Base-by-base conservation (phyloP, 495 filamentous ascomycete genomes). In the Penicillium lividum region DNA sequence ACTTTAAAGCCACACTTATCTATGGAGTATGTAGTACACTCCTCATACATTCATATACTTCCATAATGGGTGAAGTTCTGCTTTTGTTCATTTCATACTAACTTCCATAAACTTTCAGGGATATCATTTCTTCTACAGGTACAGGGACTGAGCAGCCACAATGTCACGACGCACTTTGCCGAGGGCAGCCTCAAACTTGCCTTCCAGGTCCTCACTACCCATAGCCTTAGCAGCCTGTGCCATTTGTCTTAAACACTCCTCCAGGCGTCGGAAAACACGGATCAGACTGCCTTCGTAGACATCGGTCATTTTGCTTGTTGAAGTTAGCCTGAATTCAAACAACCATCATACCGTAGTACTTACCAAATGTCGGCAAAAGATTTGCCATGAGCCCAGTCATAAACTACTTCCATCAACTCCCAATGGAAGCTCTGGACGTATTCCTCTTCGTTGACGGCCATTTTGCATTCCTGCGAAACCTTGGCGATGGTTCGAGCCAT, bases 281-380 rank as follows among this genome's bases (percentile, higher is more conserved):
- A 98, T 98, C 61, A 98, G 79, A 56, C 88, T 96, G 46, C 94
- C 94, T 71, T 98, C 94, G 72, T 97, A 98, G 38, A 93, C 90
- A 69, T 97, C 93, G 30, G 94, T 96, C 93, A 97, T 97, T 87
- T 93, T 93, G 73, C 92, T 96, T 42, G 15, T 30, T 56, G 7
- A 46, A 34, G 43, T 58, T 57, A 56, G 18, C 50, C n/a, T 8
- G n/a, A 29, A 27, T 46, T 53, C 30, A 29, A 29, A 27, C 9
- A 47, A 55, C 58, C 16, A 40, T 30, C 31, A 38, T 29, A 25
- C 50, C 30, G 46, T 46, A 16, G 43, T 44, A 60, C 90, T 59
- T 85, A 96, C 92, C 94, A 98, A 53, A 98, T 96, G 56, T 94
- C 85, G n/a, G 89, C 85, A 77, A 98, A 98, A 5, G 89, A 86